Base-by-base conservation (phyloP, 2,329 filamentous ascomycete species). In the Corinectria fuckeliana region DNA sequence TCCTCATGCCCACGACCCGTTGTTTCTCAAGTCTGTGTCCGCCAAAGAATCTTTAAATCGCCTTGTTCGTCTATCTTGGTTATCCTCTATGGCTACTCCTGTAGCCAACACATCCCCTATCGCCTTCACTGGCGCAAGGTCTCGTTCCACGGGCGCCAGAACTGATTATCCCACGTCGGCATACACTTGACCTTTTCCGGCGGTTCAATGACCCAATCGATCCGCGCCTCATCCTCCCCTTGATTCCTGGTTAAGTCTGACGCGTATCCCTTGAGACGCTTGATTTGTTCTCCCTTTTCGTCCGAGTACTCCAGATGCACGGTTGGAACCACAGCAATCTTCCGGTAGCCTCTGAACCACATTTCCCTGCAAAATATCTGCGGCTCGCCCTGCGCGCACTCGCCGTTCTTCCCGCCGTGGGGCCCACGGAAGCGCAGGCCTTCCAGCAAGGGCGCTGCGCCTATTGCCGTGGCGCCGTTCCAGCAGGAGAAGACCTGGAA, bases 401-500 rank as follows among this genome's bases (percentile, higher is more conserved):
- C 85, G 4, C 69, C 75, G 8, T 58, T 47, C 2, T 61, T 44
- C 9, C 56, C 44, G 9, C 56, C 55, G 1, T 28, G 41, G 9
- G 61, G 64, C 14, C 72, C 66, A 1, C 85, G 77, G 65, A 87
- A 87, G 5, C 68, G 61, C 2, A 86, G 69, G 9, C 73, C 74
- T 0, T 73, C 71, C 0, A 74, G 72, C 4, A 85, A 57, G 8
- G 87, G 68, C 0, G 83, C 82, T 38, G 83, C 84, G 0, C 73
- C 74, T 50, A 87, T 80, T 0, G 77, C 79, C 0, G 77, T 76
- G 0, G 80, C 82, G 2, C 85, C 86, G 58, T 87, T 87, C 85
- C 85, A 88, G 69, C 86, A 88, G 1, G 84, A 71, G 58, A 85
- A 88, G 0, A 87, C 85, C 68, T 87, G 86, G 59, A 87, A 82